Conservation (phyloP, 1,284 basidiomycete genomes). For the Ganoderma lingzhi region DNA sequence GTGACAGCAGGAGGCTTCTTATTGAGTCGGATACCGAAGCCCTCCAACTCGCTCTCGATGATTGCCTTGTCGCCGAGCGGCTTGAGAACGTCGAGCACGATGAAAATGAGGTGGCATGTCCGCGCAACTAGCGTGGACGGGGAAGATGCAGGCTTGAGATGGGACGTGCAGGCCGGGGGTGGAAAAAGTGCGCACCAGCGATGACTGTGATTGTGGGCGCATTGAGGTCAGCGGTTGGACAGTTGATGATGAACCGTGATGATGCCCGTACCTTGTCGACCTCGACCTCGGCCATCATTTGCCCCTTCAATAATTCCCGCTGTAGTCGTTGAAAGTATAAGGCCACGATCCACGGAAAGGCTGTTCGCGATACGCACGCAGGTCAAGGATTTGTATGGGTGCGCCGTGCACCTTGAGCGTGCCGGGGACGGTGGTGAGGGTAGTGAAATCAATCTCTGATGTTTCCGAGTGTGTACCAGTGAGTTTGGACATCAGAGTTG, state of each 20-base stretch:
- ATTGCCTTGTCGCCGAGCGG: conserved; percentile 94
- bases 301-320: conserved; percentile 99
- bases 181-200: conserved; percentile 67
- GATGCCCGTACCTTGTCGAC: conserved; percentile 81
- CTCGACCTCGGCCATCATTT: conserved; percentile 97
- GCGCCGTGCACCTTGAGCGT: conserved; percentile 96
- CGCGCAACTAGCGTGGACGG: conserved; percentile 71
- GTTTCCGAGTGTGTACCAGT: conserved; percentile 98
- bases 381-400: conserved; percentile 87
- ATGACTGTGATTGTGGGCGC: conserved; percentile 58
- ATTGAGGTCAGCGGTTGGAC: conserved; percentile 17
- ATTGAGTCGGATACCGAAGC: conserved; percentile 96
- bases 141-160: conserved; percentile 8
- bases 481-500: conserved; percentile 97
- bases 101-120: conserved; percentile 99
- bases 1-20: conserved; percentile 93
- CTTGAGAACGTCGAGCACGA: conserved; percentile 97
- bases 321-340: conserved; percentile 40
- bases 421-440: conserved; percentile 92
- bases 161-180: not conserved
- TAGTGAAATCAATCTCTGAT: conserved; percentile 99
- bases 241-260: conserved; percentile 1
- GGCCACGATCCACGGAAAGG: conserved; percentile 18
- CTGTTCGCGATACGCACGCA: conserved; percentile 63
- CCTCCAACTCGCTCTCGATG: conserved; percentile 94